A percentile compares a stretch with the other conserved stretches of the same genome.
Evolutionary conservation across 1,284 basidiomycete genomes (phyloP).

Genomic region (Sphagnurus paluster): DNA sequence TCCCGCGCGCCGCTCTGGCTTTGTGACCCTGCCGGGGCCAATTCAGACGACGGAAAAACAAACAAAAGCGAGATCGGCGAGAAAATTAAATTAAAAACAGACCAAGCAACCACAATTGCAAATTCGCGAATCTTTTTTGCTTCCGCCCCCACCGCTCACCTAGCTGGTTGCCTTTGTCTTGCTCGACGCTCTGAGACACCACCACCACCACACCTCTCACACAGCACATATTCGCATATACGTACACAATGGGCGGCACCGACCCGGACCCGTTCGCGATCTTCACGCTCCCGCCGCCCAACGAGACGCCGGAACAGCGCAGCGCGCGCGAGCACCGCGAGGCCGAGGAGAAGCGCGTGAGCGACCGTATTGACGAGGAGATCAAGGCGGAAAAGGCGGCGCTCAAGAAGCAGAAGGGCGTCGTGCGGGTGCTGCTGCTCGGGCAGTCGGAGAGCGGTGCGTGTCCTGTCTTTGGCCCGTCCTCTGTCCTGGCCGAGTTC

Average conservation of each 20-base stretch:
- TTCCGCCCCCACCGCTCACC: no score
- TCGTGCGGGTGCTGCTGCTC: slow-evolving; percentile 59
- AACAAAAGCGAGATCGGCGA: no score
- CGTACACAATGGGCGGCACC: slow-evolving; percentile 11
- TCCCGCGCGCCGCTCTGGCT: no score
- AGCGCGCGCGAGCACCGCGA: slow-evolving; percentile 46
- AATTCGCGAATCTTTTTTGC: no score
- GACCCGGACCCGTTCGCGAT: slow-evolving; percentile 51
- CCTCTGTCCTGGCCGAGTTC: background rate
- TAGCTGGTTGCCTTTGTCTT: no score
- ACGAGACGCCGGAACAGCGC: slow-evolving; percentile 46
- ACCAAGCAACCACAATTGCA: no score
- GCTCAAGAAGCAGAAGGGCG: slow-evolving; percentile 48
- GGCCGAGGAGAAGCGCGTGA: slow-evolving; percentile 53
- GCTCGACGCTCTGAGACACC: background rate
- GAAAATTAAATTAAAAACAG: no score
- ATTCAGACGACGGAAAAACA: no score
- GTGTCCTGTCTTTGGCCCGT: slow-evolving; percentile 15
- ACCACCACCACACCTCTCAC: background rate
- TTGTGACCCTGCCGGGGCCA: no score
- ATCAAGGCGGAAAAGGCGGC: slow-evolving; percentile 48
- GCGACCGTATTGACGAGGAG: slow-evolving; percentile 65
- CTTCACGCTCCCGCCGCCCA: slow-evolving; percentile 49
- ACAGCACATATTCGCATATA: background rate
- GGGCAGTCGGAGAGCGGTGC: slow-evolving; percentile 59